Percentiles rank a stretch among this genome's conserved stretches.
Evolutionary conservation across 1,139 yeast species (phyloP).

Genomic region (Debaryomyces sp.): DNA sequence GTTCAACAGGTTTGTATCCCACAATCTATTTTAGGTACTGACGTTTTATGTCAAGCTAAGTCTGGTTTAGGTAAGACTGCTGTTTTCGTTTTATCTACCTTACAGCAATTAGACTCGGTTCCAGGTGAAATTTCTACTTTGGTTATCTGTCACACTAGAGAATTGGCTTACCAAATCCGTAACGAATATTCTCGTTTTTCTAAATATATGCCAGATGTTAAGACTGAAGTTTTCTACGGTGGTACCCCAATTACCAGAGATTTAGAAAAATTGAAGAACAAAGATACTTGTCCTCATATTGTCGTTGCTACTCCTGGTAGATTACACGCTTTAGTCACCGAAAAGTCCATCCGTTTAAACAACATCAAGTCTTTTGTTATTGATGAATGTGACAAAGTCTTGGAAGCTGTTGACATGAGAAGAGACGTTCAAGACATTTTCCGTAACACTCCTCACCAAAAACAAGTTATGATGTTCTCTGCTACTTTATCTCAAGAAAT

Average conservation of each 20-base stretch:
- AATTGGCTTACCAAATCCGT: slow-evolving; percentile 96
- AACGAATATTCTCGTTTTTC: slow-evolving; percentile 98
- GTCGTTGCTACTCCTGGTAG: slow-evolving; percentile 99
- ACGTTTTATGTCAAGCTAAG: slow-evolving; percentile 97
- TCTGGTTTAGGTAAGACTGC: slow-evolving; percentile 99
- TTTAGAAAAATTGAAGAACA: slow-evolving; percentile 83
- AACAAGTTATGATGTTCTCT: slow-evolving; percentile 99
- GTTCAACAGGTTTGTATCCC: slow-evolving; percentile 99
- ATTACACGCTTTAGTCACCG: slow-evolving; percentile 90
- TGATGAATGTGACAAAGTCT: slow-evolving; percentile 98
- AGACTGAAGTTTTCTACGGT: slow-evolving; percentile 96
- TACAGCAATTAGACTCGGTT: slow-evolving; percentile 96
- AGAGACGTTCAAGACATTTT: slow-evolving; percentile 98
- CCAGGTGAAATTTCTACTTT: slow-evolving; percentile 95
- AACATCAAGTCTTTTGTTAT: slow-evolving; percentile 93
- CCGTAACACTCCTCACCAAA: slow-evolving; percentile 97
- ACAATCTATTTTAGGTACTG: slow-evolving; percentile 97
- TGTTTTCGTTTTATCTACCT: slow-evolving; percentile 91
- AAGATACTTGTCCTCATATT: slow-evolving; percentile 95
- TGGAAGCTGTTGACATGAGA: slow-evolving; percentile 93
- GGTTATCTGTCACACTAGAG: slow-evolving; percentile 97
- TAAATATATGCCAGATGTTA: slow-evolving; percentile 97
- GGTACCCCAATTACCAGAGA: slow-evolving; percentile 90
- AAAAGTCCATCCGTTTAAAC: slow-evolving; percentile 82
- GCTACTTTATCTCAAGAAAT: slow-evolving; percentile 95